These are phyloP conservation scores for Colletotrichum agaves DNA, from an alignment of 2,329 filamentous ascomycete genomes.

Conservation along the genomic window DNA sequence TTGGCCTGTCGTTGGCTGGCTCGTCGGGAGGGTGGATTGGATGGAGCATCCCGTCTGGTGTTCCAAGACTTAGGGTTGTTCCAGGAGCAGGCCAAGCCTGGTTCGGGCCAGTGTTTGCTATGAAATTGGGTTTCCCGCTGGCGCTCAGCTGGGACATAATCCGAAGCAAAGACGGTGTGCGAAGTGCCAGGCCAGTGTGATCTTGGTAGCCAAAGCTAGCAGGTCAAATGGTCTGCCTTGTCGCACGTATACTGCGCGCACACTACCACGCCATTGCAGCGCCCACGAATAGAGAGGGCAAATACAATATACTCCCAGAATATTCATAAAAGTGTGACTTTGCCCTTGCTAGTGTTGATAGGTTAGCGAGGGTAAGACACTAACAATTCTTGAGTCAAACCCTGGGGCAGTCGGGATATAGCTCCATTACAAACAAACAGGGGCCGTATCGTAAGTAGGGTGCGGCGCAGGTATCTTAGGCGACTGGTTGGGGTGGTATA, in stretches of 20 bases:
- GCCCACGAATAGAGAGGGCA: background rate
- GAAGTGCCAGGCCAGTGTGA: slow-evolving; percentile 4
- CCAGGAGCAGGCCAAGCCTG: slow-evolving; percentile 31
- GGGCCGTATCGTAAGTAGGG: no score
- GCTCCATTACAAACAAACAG: no score
- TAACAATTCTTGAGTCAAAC: no score
- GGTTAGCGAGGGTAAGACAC: no score
- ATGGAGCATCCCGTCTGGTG: slow-evolving; percentile 31
- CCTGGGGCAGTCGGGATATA: no score
- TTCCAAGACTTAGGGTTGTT: slow-evolving; percentile 32
- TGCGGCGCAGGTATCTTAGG: background rate
- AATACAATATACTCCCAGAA: no score
- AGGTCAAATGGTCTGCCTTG: background rate
- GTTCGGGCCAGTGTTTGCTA: slow-evolving; percentile 26
- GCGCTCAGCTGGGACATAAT: slow-evolving; percentile 33
- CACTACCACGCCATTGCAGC: background rate
- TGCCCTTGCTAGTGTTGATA: no score
- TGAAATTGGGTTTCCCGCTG: slow-evolving; percentile 37
- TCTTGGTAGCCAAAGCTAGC: background rate
- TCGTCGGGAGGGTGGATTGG: slow-evolving; percentile 32
- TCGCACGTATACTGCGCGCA: background rate
- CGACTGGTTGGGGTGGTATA: slow-evolving; percentile 1
- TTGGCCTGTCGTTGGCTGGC: slow-evolving; percentile 30
- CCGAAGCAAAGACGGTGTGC: slow-evolving; percentile 34
- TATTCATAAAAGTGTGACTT: no score